These are phyloP conservation scores for Hymenoscyphus albidus DNA, from an alignment of 2,329 filamentous ascomycete species.

Conservation along the genomic window DNA sequence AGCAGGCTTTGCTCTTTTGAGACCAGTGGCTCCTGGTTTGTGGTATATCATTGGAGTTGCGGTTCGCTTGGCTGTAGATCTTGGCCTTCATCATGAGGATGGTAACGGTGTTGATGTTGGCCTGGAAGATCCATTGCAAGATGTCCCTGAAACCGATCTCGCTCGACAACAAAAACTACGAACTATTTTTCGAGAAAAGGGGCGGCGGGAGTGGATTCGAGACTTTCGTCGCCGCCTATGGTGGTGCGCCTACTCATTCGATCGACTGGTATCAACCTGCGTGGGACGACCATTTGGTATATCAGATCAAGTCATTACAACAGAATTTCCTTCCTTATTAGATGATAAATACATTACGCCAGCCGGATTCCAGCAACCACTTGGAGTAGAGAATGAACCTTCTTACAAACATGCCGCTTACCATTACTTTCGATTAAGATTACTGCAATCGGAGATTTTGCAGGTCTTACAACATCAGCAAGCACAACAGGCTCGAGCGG, in stretches of 20 bases:
- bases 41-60: constrained; percentile 98
- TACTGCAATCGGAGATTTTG: constrained; percentile 91
- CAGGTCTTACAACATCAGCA: constrained; percentile 93
- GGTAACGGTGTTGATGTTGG: constrained; percentile 62
- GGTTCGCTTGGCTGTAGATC: constrained; percentile 81
- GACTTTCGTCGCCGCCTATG: constrained; percentile 84
- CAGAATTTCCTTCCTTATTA: constrained; percentile 83
- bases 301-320: constrained; percentile 94
- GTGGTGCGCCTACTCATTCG: constrained; percentile 97
- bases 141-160: constrained; percentile 26
- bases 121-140: constrained; percentile 44
- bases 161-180: constrained; percentile 35
- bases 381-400: constrained; percentile 51
- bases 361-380: constrained; percentile 63
- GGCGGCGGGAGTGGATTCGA: constrained; percentile 75
- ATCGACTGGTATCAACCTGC: constrained; percentile 90
- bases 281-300: constrained; percentile 92
- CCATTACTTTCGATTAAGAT: constrained; percentile 84
- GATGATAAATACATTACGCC: constrained; percentile 87
- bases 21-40: constrained; percentile 86
- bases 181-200: constrained; percentile 50
- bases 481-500: constrained; percentile 69
- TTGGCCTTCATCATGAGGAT: constrained; percentile 91
- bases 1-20: constrained; percentile 84
- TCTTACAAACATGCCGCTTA: constrained; percentile 89